Evolutionary conservation across 106 monocot genomes (phyloP).

Genomic region (Dioscorea dumetorum): DNA sequence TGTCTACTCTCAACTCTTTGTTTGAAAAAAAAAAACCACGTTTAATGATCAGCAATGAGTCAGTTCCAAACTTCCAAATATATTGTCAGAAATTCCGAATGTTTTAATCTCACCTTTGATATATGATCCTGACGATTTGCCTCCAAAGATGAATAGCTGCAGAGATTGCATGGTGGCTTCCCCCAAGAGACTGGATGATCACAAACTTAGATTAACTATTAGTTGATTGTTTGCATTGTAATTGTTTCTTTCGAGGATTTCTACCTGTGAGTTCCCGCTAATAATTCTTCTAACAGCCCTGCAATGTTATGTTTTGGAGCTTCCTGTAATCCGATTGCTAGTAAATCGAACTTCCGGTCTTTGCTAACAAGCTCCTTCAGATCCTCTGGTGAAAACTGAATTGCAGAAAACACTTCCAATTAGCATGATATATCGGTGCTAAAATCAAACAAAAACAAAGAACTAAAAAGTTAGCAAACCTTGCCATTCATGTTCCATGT

Average conservation of each 20-base stretch:
- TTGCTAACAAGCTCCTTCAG: slow-evolving; percentile 15
- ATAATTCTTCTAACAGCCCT: slow-evolving; percentile 9
- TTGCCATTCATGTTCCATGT: slow-evolving; percentile 52
- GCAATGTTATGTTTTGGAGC: slow-evolving; percentile 15
- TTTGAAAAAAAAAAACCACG: background rate
- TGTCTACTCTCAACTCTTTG: slow-evolving; percentile 27
- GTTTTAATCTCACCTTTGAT: slow-evolving; percentile 16
- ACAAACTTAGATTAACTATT: background rate
- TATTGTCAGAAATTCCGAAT: background rate
- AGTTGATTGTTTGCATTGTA: background rate
- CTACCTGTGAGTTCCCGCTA: slow-evolving; percentile 27
- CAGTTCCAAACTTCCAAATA: background rate
- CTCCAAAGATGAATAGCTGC: slow-evolving; percentile 30
- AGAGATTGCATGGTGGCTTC: slow-evolving; percentile 37
- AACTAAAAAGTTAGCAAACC: slow-evolving; percentile 2
- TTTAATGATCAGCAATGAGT: background rate
- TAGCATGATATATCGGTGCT: too few species aligned
- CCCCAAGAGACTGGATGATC: slow-evolving; percentile 15
- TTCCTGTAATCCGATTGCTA: slow-evolving; percentile 35
- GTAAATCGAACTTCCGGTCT: slow-evolving; percentile 21
- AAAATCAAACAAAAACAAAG: background rate
- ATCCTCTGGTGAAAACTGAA: slow-evolving; percentile 23
- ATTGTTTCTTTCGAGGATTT: background rate
- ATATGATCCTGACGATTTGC: slow-evolving; percentile 3
- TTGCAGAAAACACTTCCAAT: background rate